A percentile compares a stretch with the other conserved stretches of the same genome.
Conservation (phyloP, 495 filamentous ascomycete species). For the Terfezia boudieri region DNA sequence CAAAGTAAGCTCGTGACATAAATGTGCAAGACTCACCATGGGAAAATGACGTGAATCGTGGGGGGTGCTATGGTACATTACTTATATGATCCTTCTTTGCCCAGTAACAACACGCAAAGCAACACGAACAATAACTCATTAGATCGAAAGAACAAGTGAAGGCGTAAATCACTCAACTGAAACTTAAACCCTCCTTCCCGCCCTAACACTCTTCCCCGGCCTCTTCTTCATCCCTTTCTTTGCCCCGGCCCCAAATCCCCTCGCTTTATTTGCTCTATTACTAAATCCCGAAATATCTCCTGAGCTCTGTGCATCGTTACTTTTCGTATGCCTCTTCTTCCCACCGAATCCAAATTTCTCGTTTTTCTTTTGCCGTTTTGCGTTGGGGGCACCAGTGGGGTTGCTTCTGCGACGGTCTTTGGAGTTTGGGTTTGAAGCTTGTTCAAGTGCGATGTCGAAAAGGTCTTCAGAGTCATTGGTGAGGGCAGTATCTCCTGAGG, state of each 20-base stretch:
- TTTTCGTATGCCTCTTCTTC: conserved; percentile 77
- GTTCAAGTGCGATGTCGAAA: conserved; percentile 85
- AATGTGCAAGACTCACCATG: no score
- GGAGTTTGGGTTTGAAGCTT: conserved; percentile 28
- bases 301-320: conserved; percentile 56
- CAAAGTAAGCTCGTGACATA: no score
- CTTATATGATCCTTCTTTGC: no score
- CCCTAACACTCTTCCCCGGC: conserved; percentile 43
- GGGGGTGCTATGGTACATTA: no score
- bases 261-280: conserved; percentile 59
- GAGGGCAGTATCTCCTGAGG: conserved; percentile 37
- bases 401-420: conserved; percentile 11
- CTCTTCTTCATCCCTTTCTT: conserved; percentile 23
- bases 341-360: conserved; percentile 83
- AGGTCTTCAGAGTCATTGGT: conserved; percentile 61
- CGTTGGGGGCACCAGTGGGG: conserved; percentile 25
- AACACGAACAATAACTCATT: no score
- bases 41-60: no score
- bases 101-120: no score
- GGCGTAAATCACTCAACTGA: no score
- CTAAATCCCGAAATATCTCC: conserved; percentile 62
- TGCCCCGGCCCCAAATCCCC: conserved; percentile 22
- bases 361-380: conserved; percentile 80
- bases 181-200: conserved; percentile 7
- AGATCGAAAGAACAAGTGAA: no score